Evolutionary conservation across 108 stramenopile species (phyloP).

Genomic region (Pseudonitzschia delicatissima): DNA sequence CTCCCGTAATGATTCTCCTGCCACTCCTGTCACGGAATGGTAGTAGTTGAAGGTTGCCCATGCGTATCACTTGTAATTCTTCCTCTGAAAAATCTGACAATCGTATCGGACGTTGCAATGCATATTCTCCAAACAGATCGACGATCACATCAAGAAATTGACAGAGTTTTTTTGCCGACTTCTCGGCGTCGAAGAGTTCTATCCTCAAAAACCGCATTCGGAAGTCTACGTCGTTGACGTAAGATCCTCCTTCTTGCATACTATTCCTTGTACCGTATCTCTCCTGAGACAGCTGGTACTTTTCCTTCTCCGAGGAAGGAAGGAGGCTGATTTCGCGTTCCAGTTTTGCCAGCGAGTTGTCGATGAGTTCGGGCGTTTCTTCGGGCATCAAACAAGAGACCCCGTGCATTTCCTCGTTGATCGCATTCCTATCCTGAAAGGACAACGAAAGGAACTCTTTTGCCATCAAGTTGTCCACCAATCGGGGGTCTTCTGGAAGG

Average conservation of each 20-base stretch:
- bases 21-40: conserved; percentile 13
- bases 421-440: conserved; percentile 1
- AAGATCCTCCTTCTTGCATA: background rate
- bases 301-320: background rate
- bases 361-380: background rate
- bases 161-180: conserved; percentile 14
- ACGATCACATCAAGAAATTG: background rate
- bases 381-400: background rate
- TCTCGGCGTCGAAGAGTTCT: conserved; percentile 17
- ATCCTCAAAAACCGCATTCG: conserved; percentile 35
- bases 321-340: background rate
- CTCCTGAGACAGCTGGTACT: background rate
- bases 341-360: background rate
- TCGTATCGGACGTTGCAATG: conserved; percentile 4
- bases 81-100: conserved; percentile 5
- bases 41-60: conserved; percentile 7
- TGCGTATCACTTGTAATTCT: background rate
- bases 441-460: background rate
- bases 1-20: conserved; percentile 5
- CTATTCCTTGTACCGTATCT: background rate
- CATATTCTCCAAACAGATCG: conserved; percentile 9
- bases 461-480: conserved; percentile 6
- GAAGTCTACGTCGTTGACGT: conserved; percentile 22
- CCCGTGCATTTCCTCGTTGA: conserved; percentile 11
- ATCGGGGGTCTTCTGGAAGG: background rate